phyloP scores from a whole-genome alignment of 805 yeast species.

The Kodamaea fukazawae region DNA sequence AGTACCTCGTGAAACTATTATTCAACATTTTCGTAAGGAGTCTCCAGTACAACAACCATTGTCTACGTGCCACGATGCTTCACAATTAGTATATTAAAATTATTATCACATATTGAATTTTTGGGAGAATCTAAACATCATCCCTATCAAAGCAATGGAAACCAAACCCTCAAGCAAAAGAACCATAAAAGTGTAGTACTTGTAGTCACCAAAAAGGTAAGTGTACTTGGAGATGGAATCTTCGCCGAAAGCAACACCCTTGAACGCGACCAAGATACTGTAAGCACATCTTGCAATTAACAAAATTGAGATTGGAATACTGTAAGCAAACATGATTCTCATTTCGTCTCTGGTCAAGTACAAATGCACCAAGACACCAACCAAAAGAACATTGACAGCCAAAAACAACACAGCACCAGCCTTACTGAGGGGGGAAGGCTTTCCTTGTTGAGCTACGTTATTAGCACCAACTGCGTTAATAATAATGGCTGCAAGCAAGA shows the following conservation, averaged over 20 bases:
- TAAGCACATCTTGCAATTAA: neutral
- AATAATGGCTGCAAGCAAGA: neutral
- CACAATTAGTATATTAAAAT: too few species aligned
- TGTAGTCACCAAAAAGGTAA: neutral
- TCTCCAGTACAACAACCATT: too few species aligned
- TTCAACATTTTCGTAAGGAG: too few species aligned
- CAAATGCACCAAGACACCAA: neutral
- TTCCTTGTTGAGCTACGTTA: too few species aligned
- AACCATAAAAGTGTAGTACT: conserved; percentile 4
- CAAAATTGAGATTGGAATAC: neutral
- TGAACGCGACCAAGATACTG: neutral
- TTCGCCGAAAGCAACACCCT: neutral
- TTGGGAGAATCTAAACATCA: conserved; percentile 3
- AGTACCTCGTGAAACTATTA: too few species aligned
- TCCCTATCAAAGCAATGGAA: conserved; percentile 1
- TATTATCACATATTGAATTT: too few species aligned
- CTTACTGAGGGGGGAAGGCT: neutral
- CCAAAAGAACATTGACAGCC: neutral
- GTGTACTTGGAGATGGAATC: neutral
- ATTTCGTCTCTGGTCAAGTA: neutral
- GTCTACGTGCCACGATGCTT: too few species aligned
- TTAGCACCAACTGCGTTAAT: neutral
- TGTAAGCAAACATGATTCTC: neutral
- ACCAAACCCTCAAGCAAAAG: conserved; percentile 4
- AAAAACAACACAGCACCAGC: neutral